Conservation (phyloP, 1,284 basidiomycete species). For the Exobasidium cylindrosporum region DNA sequence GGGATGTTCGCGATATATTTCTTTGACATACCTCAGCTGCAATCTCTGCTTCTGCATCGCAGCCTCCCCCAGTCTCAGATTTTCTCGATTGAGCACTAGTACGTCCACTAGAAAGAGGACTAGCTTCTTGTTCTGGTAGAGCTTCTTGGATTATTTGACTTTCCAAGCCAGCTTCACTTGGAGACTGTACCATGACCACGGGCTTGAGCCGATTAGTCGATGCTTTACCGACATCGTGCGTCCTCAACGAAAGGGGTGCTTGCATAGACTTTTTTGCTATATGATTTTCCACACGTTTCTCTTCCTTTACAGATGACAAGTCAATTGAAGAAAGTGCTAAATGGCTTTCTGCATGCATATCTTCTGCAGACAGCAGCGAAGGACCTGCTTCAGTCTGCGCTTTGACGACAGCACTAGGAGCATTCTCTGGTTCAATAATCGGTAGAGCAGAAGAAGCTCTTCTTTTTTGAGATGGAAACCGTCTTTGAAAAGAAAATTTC, state of each 20-base stretch:
- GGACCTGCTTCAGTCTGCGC: not conserved
- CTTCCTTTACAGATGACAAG: too few species aligned
- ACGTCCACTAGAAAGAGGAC: not conserved
- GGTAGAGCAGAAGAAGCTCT: not conserved
- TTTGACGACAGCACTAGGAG: not conserved
- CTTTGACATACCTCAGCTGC: not conserved
- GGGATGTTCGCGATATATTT: not conserved
- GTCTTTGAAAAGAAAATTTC: not conserved
- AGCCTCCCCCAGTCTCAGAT: not conserved
- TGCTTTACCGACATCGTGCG: too few species aligned
- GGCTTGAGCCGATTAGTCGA: not conserved
- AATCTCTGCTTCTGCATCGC: not conserved
- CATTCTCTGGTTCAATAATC: not conserved
- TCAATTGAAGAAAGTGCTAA: too few species aligned
- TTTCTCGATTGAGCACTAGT: too few species aligned
- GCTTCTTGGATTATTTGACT: not conserved
- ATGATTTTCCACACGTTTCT: too few species aligned
- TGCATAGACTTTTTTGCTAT: too few species aligned
- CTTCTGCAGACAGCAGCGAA: not conserved
- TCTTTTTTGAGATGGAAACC: not conserved
- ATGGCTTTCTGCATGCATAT: not conserved
- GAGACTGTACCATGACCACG: conserved; percentile 10
- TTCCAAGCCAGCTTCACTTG: conserved; percentile 3
- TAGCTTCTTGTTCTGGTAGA: not conserved
- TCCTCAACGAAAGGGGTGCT: too few species aligned